These are phyloP conservation scores for Oldenlandia corymbosa DNA, from an alignment of 257 asterid genomes.

Conservation along the genomic window DNA sequence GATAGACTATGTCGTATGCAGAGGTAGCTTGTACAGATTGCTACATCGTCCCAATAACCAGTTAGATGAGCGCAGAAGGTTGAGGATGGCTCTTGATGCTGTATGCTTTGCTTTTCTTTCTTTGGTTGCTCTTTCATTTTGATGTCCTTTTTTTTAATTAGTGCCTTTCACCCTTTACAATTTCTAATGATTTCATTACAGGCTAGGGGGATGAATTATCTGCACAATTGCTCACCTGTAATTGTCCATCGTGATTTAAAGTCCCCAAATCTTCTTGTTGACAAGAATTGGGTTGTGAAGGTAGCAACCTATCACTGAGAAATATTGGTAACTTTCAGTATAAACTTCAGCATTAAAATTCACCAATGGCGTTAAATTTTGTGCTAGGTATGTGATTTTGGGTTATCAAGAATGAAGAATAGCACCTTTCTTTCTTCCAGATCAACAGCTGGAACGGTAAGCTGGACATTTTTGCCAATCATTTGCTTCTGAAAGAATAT, in stretches of 20 bases:
- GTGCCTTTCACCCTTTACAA: constrained; percentile 9
- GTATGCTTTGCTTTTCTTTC: constrained; percentile 43
- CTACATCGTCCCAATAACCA: constrained; percentile 90
- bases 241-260: constrained; percentile 96
- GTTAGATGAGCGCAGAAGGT: constrained; percentile 82
- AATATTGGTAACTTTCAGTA: constrained; percentile 4
- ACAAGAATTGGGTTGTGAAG: constrained; percentile 96
- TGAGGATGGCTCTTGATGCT: constrained; percentile 94
- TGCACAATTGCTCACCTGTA: constrained; percentile 83
- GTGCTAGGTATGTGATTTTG: constrained; percentile 85
- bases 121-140: constrained; percentile 13
- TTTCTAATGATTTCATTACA: constrained; percentile 25
- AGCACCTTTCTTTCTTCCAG: constrained; percentile 96
- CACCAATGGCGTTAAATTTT: constrained; percentile 18
- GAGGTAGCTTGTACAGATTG: constrained; percentile 94
- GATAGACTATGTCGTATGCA: constrained; percentile 33
- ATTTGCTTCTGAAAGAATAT: not conserved
- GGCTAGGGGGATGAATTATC: constrained; percentile 98
- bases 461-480: constrained; percentile 16
- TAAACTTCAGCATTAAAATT: not conserved
- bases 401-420: constrained; percentile 85
- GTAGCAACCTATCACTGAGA: constrained; percentile 34
- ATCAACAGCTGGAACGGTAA: constrained; percentile 98
- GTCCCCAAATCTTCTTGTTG: constrained; percentile 97
- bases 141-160: not conserved